These are phyloP conservation scores for Phytopythium sindhum DNA, from an alignment of 352 stramenopile genomes.

Conservation along the genomic window DNA sequence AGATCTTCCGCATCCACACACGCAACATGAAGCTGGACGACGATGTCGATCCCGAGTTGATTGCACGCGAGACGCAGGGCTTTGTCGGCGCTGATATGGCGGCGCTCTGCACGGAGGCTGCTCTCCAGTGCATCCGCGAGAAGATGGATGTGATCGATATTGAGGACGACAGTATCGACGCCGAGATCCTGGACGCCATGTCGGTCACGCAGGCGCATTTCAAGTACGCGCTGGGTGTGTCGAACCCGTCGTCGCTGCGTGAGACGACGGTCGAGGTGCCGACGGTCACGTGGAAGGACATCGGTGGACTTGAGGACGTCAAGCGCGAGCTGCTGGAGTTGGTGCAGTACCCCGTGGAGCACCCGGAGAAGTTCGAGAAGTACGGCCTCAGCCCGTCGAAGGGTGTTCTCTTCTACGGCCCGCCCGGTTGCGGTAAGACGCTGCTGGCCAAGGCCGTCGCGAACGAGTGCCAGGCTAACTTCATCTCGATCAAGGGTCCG, in stretches of 20 bases:
- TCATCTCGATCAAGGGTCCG: constrained; percentile 99
- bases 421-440: constrained; percentile 99
- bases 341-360: constrained; percentile 99
- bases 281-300: constrained; percentile 98
- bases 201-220: constrained; percentile 99
- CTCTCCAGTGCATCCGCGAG: constrained; percentile 99
- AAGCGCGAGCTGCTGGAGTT: constrained; percentile 99
- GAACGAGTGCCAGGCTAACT: constrained; percentile 99
- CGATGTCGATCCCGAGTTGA: constrained; percentile 97
- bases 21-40: constrained; percentile 99
- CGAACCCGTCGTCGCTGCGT: constrained; percentile 97
- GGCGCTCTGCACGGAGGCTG: constrained; percentile 97
- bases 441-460: constrained; percentile 99
- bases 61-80: constrained; percentile 98
- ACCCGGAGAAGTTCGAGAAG: constrained; percentile 99
- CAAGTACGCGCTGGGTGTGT: constrained; percentile 96
- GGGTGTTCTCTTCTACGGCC: constrained; percentile 99
- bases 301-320: constrained; percentile 97
- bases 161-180: constrained; percentile 99
- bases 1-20: constrained; percentile 99
- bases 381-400: constrained; percentile 93
- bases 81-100: constrained; percentile 99
- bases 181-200: constrained; percentile 98
- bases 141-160: constrained; percentile 99
- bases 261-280: constrained; percentile 99